Conservation (phyloP, 306 rosid species). For the Mimosa bimucronata region DNA sequence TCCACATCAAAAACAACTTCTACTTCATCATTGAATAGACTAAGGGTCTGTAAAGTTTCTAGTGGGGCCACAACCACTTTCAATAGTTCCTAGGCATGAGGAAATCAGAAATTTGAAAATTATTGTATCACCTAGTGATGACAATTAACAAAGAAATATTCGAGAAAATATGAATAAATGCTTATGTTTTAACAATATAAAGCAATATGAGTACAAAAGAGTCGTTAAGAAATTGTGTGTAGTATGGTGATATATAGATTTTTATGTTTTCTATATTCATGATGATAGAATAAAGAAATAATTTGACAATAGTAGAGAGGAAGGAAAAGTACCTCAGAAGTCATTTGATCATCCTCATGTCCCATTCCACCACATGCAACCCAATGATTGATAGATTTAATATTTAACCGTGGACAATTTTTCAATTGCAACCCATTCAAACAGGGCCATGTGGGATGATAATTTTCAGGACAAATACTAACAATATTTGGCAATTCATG, state of each 20-base stretch:
- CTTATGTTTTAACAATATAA: not conserved
- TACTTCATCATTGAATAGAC: not conserved
- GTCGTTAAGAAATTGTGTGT: not conserved
- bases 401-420: not conserved
- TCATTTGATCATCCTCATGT: not conserved
- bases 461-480: not conserved
- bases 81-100: not conserved
- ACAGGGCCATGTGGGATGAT: not conserved
- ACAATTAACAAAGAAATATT: too few relatives aligned
- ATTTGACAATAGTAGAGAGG: too few relatives aligned
- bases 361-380: not conserved
- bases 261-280: too few relatives aligned
- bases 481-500: not conserved
- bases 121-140: not conserved
- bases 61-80: not conserved
- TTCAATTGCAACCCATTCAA: rapidly evolving
- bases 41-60: not conserved
- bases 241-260: not conserved
- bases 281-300: too few relatives aligned
- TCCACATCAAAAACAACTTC: not conserved
- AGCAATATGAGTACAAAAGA: not conserved
- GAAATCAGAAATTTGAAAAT: not conserved
- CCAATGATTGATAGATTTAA: not conserved
- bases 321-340: not conserved
- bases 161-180: not conserved